Percentiles rank a stretch among this genome's conserved stretches.
phyloP scores from a whole-genome alignment of 1,284 basidiomycete genomes.

The Leccinum subfulvum region DNA sequence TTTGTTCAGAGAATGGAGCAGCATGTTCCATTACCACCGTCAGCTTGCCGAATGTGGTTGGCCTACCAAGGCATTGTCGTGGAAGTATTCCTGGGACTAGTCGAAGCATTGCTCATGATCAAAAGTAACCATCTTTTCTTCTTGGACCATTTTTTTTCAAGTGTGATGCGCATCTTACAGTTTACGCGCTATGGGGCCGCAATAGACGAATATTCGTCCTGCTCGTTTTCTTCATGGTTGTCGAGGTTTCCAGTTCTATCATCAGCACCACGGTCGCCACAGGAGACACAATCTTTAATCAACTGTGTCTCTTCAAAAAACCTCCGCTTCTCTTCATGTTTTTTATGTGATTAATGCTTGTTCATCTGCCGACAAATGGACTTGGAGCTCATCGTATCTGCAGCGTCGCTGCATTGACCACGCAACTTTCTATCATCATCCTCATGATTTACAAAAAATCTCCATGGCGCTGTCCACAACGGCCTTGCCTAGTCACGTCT shows the following conservation, averaged over 20 bases:
- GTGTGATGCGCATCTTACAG: not conserved
- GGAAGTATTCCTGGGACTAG: constrained; percentile 9
- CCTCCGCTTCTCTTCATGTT: constrained; percentile 4
- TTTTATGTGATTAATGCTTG: constrained; percentile 7
- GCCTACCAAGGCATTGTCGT: constrained; percentile 12
- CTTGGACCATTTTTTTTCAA: not conserved
- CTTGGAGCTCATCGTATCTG: not conserved
- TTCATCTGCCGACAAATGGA: not conserved
- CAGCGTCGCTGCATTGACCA: constrained; percentile 5
- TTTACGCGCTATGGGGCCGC: constrained; percentile 14
- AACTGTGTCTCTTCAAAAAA: constrained; percentile 13
- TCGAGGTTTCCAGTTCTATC: constrained; percentile 8
- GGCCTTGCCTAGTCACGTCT: not conserved
- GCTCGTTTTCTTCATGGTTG: constrained; percentile 8
- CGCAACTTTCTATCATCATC: constrained; percentile 6
- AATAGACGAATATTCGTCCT: constrained; percentile 7
- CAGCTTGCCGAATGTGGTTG: constrained; percentile 15
- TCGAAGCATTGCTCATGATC: constrained; percentile 16
- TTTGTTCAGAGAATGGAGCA: constrained; percentile 14
- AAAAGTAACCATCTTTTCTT: constrained; percentile 3
- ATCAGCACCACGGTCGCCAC: constrained; percentile 2
- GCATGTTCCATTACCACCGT: not conserved
- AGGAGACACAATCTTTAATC: constrained; percentile 4
- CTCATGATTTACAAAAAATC: constrained; percentile 10
- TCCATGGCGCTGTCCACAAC: not conserved